A percentile compares a stretch with the other conserved stretches of the same genome.
Conservation (phyloP, 805 yeast genomes). For the Starmerella etchellsii region DNA sequence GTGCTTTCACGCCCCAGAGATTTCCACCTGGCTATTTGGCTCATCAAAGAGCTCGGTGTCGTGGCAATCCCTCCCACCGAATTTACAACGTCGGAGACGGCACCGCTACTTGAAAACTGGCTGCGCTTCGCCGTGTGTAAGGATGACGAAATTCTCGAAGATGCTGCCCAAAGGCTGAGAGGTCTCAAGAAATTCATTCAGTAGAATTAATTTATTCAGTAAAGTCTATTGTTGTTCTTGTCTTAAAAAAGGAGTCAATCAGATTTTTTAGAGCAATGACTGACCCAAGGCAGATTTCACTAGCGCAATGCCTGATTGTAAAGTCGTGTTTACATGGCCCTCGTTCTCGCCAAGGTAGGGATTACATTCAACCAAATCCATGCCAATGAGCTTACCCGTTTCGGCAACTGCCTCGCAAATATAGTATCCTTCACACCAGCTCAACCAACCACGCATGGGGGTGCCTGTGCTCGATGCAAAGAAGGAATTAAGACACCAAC, state of each 20-base stretch:
- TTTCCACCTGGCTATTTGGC: slow-evolving; percentile 83
- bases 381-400: slow-evolving; percentile 72
- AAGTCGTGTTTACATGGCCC: slow-evolving; percentile 66
- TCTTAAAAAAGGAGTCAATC: no score
- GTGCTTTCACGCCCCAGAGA: slow-evolving; percentile 62
- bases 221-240: no score
- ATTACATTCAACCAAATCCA: slow-evolving; percentile 89
- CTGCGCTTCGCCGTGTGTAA: slow-evolving; percentile 94
- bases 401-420: slow-evolving; percentile 84
- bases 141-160: slow-evolving; percentile 65
- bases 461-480: slow-evolving; percentile 97
- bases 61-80: slow-evolving; percentile 98
- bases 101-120: slow-evolving; percentile 65
- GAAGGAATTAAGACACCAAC: slow-evolving; percentile 95
- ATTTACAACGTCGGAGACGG: slow-evolving; percentile 61
- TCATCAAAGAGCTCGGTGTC: slow-evolving; percentile 82
- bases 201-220: not conserved
- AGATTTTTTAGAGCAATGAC: slow-evolving; percentile 49
- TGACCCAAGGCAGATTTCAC: slow-evolving; percentile 94
- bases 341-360: slow-evolving; percentile 76
- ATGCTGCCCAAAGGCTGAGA: slow-evolving; percentile 66
- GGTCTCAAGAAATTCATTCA: slow-evolving; percentile 51
- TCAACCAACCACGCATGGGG: slow-evolving; percentile 90
- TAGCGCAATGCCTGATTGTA: slow-evolving; percentile 78
- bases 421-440: slow-evolving; percentile 87